Conservation (phyloP, 228 moss, liverwort and hornwort genomes). For the Sphagnum magellanicum region DNA sequence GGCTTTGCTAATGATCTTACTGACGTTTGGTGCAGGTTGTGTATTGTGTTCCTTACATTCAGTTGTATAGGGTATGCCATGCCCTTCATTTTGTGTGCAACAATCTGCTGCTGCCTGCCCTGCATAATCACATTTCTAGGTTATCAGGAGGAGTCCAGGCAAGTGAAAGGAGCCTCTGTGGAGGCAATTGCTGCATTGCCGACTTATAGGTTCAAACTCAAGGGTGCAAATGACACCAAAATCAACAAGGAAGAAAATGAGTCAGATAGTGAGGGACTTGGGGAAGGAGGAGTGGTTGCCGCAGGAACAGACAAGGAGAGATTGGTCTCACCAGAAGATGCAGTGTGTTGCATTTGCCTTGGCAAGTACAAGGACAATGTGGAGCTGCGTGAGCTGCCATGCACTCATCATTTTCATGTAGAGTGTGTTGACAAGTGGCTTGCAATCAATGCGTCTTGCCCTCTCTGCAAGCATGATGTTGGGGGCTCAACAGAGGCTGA, state of each 20-base stretch:
- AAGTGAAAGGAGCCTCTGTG: constrained; percentile 19
- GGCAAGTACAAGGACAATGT: constrained; percentile 43
- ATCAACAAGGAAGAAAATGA: constrained; percentile 38
- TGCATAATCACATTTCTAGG: constrained; percentile 23
- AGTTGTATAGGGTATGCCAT: constrained; percentile 30
- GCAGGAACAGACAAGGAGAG: constrained; percentile 49
- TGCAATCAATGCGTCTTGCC: constrained; percentile 50
- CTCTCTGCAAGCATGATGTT: constrained; percentile 60
- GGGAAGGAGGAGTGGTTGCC: constrained; percentile 47
- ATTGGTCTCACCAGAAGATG: constrained; percentile 48
- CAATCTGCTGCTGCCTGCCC: constrained; percentile 31
- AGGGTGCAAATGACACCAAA: constrained; percentile 16
- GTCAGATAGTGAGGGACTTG: constrained; percentile 36
- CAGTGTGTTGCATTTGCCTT: constrained; percentile 60
- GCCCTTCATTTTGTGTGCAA: constrained; percentile 25
- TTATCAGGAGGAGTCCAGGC: constrained; percentile 18
- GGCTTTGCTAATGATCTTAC: background rate
- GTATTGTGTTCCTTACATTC: constrained; percentile 32
- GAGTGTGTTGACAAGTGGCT: constrained; percentile 66
- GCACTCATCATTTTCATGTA: constrained; percentile 55
- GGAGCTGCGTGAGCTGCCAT: constrained; percentile 51
- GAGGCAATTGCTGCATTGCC: constrained; percentile 25
- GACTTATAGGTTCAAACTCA: constrained; percentile 30
- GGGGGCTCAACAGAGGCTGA: constrained; percentile 13
- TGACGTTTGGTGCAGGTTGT: constrained; percentile 21